Base-by-base conservation (phyloP, 2,329 filamentous ascomycete genomes). In the Diaporthe sp. region DNA sequence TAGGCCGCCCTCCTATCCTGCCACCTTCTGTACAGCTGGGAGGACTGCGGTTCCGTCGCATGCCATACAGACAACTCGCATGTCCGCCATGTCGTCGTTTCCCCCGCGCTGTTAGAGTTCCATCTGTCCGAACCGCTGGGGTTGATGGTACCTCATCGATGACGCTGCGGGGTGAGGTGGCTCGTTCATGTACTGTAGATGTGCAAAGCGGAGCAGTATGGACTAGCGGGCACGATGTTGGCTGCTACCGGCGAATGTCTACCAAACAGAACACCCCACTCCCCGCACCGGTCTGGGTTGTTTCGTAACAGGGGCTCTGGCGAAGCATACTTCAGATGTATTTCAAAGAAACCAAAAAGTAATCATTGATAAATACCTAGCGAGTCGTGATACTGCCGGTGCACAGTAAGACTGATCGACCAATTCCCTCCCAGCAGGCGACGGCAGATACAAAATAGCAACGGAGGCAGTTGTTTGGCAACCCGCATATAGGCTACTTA, bases 121-220 rank as follows among this genome's bases (percentile, higher is more conserved):
- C 64, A 40, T 54, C 64, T 40, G 47, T 38, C 64, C 64, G 64
- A 40, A 68, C 64, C 33, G 30, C 64, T 54, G 64, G 64, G 64
- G 47, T 68, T 33, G 33, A 54, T 40, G n/a, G 33, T 22, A 22
- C 13, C 13, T 28, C 47, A 40, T 38, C 15, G n/a, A 40, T 40
- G 64, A 38, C 45, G 30, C 33, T 67, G 30, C 64, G 64, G 64
- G 45, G 38, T 64, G 13, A 67, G 3, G 45, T 30, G 64, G 30
- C 13, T 25, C 15, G 19, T 52, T 35, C 10, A n/a, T 4, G 30
- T 50, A 25, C 25, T 17, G 52, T 30, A 19, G 52, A 61, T 17
- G 42, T 50, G 42, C 42, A 67, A 52, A 52, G 61, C 61, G 61
- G 61, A 67, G 61, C 45, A 67, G 22, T 10, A 15, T 67, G 22